Percentiles rank a stretch among this genome's conserved stretches.
phyloP scores from a whole-genome alignment of 768 basidiomycete species.

The Trichaptum fuscoviolaceum region DNA sequence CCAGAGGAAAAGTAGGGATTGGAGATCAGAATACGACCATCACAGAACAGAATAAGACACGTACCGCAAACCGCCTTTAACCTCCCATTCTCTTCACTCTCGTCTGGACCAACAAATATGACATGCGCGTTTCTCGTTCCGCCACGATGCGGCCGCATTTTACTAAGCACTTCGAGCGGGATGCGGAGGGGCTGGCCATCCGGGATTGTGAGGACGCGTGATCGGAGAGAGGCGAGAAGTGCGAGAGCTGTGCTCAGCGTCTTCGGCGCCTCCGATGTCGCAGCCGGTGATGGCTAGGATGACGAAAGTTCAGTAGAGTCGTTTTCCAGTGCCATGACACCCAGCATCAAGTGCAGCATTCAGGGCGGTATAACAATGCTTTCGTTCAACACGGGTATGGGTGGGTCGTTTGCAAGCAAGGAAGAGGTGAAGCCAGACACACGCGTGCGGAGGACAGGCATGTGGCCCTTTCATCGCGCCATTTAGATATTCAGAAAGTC shows the following conservation, averaged over 20 bases:
- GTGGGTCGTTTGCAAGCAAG: constrained; percentile 24
- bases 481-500: too few species aligned
- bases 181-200: constrained; percentile 31
- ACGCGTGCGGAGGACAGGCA: constrained; percentile 22
- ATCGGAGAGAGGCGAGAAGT: constrained; percentile 21
- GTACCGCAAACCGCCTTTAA: constrained; percentile 32
- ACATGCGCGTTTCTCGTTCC: constrained; percentile 43
- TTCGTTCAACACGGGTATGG: constrained; percentile 51
- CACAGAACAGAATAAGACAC: too few species aligned
- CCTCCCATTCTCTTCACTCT: constrained; percentile 22
- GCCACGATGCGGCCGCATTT: constrained; percentile 38
- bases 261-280: constrained; percentile 12
- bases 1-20: too few species aligned
- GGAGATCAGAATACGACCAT: too few species aligned
- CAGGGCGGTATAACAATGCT: constrained; percentile 53
- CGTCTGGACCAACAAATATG: constrained; percentile 47
- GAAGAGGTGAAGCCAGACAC: constrained; percentile 23
- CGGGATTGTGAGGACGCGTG: constrained; percentile 28
- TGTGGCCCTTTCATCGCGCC: constrained; percentile 13
- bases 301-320: constrained; percentile 3
- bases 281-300: too few species aligned
- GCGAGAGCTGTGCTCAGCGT: constrained; percentile 19
- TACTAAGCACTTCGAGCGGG: constrained; percentile 43
- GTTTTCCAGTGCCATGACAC: constrained; percentile 56
- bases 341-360: constrained; percentile 69